These are phyloP conservation scores for Casaregolazyma suthepensis DNA, from an alignment of 1,139 yeast genomes.

Conservation along the genomic window DNA sequence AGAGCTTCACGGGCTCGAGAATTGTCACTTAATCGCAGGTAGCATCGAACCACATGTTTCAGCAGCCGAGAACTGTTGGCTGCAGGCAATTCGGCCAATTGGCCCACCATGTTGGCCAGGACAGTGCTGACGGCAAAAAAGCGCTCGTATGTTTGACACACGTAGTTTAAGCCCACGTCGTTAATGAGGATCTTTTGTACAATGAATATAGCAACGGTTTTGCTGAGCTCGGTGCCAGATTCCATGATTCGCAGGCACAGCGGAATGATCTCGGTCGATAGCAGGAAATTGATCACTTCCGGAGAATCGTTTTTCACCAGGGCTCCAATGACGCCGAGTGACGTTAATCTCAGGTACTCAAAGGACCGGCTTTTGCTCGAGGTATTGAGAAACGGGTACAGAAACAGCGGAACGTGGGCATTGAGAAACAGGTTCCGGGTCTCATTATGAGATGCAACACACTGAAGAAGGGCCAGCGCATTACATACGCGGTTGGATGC, in stretches of 20 bases:
- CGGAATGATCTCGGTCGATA: conserved; percentile 94
- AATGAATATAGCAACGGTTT: conserved; percentile 93
- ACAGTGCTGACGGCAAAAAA: conserved; percentile 93
- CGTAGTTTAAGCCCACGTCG: conserved; percentile 84
- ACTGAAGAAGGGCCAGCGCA: conserved; percentile 88
- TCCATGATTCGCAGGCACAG: conserved; percentile 93
- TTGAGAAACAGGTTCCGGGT: conserved; percentile 77
- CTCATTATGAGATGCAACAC: conserved; percentile 93
- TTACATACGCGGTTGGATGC: conserved; percentile 94
- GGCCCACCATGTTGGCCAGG: conserved; percentile 82
- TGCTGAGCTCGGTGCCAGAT: conserved; percentile 85
- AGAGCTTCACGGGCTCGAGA: conserved; percentile 85
- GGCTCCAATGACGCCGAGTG: conserved; percentile 95
- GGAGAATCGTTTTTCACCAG: conserved; percentile 93
- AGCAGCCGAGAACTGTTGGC: conserved; percentile 73
- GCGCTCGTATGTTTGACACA: conserved; percentile 92
- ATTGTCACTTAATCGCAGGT: conserved; percentile 83
- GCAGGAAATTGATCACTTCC: conserved; percentile 83
- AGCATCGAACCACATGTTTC: conserved; percentile 92
- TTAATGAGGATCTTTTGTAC: conserved; percentile 88
- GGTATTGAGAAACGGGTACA: conserved; percentile 90
- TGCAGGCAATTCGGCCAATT: conserved; percentile 61
- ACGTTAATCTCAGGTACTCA: conserved; percentile 86
- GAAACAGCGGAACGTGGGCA: conserved; percentile 87
- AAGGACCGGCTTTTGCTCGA: conserved; percentile 88